Evolutionary conservation across 768 basidiomycete species (phyloP), one percentile per base, ranked within the genome.

Genomic region (Pisolithus microcarpus): DNA sequence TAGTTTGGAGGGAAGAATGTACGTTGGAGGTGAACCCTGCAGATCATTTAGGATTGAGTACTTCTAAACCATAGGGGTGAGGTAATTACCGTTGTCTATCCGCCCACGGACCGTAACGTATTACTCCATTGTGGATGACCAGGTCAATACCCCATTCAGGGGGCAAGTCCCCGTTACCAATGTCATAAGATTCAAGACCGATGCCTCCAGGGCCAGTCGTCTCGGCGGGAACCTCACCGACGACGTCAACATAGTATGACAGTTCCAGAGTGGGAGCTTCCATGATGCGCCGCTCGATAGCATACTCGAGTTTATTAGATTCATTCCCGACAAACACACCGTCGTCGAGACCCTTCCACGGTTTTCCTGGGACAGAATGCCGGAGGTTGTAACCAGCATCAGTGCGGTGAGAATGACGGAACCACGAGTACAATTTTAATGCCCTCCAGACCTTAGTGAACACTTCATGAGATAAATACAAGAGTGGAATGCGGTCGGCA

Each of bases 141-240:
- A 98, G 58, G 61, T 98, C 90, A 23, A 96, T 70, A 3, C 94
- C 95, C 90, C 93, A 98, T 62, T 98, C 91, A 6, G 95, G 95
- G 19, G 87, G 75, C 38, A 85, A 62, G 59, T 89, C 93, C 1
- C 91, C 86, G 61, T 96, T 96, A 2, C 90, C 92, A 46, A 93
- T 75, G 55, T 91, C 85, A 60, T 79, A 72, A 6, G 75, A 65
- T 51, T 81, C 79, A 16, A 67, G 54, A 47, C 66, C 68, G 50
- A 63, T 58, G 8, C 64, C 68, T 13, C 57, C 53, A 26, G 68
- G 52, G 43, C 62, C 60, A 52, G 61, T 46, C 57, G 58, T 39
- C 49, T 69, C 60, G 43, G 60, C 48, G 26, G 88, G 85, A 4
- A 91, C 87, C 26, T 80, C 74, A 28, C 93, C 94, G 2, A 85